phyloP scores from a whole-genome alignment of 2,329 filamentous ascomycete genomes.

The Gremmenia infestans region DNA sequence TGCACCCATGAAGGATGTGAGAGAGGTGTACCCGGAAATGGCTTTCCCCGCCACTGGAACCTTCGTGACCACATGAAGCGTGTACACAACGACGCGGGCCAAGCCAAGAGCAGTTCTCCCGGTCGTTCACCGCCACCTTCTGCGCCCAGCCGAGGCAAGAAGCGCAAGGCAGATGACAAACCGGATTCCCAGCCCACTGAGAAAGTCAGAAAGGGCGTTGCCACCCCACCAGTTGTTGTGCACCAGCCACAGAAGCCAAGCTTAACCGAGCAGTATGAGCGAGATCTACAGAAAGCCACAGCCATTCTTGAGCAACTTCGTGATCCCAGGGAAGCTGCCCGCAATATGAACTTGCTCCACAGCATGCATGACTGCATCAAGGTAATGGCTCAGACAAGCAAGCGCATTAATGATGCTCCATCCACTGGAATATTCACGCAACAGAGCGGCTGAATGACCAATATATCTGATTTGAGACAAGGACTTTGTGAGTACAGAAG shows the following conservation, averaged over 20 bases:
- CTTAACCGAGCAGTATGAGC: slow-evolving; percentile 25
- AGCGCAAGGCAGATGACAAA: slow-evolving; percentile 28
- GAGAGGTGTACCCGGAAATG: slow-evolving; percentile 73
- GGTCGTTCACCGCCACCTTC: slow-evolving; percentile 25
- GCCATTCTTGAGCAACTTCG: slow-evolving; percentile 25
- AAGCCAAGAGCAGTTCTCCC: slow-evolving; percentile 23
- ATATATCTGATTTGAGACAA: not conserved
- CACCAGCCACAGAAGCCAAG: slow-evolving; percentile 24
- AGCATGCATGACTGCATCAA: slow-evolving; percentile 26
- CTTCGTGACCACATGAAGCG: slow-evolving; percentile 95
- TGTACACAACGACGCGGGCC: slow-evolving; percentile 59
- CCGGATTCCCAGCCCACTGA: slow-evolving; percentile 19
- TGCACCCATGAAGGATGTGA: slow-evolving; percentile 88
- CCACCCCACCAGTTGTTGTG: slow-evolving; percentile 22
- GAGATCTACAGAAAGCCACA: slow-evolving; percentile 24
- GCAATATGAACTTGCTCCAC: slow-evolving; percentile 23
- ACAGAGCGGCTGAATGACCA: slow-evolving; percentile 24
- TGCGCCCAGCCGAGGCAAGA: slow-evolving; percentile 21
- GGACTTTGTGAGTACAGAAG: slow-evolving; percentile 18
- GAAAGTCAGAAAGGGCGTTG: slow-evolving; percentile 24
- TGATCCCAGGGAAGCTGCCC: slow-evolving; percentile 20
- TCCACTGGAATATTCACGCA: slow-evolving; percentile 15
- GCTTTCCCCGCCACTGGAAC: slow-evolving; percentile 95
- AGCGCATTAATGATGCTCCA: slow-evolving; percentile 21
- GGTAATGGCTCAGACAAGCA: slow-evolving; percentile 27